Conservation (phyloP, 208 protist genomes). For the Trichomonas vaginalis region DNA sequence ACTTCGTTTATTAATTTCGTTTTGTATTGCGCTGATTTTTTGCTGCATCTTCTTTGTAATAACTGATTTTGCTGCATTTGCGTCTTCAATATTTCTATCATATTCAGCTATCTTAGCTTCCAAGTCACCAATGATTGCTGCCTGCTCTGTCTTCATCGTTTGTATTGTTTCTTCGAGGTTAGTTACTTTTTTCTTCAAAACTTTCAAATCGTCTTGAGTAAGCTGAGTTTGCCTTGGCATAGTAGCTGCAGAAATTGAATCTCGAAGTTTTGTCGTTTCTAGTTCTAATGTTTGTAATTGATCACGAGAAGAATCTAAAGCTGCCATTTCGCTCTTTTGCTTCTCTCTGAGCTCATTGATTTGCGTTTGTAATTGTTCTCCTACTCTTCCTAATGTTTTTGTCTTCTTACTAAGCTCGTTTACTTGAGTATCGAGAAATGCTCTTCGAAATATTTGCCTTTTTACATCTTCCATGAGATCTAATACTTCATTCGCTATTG, state of each 20-base stretch:
- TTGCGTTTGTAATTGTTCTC: not conserved
- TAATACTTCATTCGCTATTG: not conserved
- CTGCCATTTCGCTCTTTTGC: not conserved
- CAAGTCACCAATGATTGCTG: not conserved
- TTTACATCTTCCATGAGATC: not conserved
- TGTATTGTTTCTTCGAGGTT: not conserved
- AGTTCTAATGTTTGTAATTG: not conserved
- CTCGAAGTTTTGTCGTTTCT: not conserved
- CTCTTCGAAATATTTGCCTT: not conserved
- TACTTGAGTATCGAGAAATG: conserved; percentile 13
- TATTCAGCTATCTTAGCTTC: not conserved
- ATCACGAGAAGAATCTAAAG: not conserved
- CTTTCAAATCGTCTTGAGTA: not conserved
- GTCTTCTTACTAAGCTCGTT: not conserved
- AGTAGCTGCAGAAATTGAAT: not conserved
- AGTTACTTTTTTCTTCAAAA: not conserved
- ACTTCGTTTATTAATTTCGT: not conserved
- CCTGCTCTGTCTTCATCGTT: not conserved
- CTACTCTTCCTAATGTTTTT: not conserved
- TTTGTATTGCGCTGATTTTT: not conserved
- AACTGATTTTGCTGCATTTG: not conserved
- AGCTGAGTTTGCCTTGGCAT: not conserved
- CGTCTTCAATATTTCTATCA: not conserved
- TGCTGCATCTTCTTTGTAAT: not conserved
- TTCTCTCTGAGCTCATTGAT: not conserved